These are phyloP conservation scores for Neophaeococcomyces mojaviensis DNA, from an alignment of 2,329 filamentous ascomycete species.

Conservation along the genomic window DNA sequence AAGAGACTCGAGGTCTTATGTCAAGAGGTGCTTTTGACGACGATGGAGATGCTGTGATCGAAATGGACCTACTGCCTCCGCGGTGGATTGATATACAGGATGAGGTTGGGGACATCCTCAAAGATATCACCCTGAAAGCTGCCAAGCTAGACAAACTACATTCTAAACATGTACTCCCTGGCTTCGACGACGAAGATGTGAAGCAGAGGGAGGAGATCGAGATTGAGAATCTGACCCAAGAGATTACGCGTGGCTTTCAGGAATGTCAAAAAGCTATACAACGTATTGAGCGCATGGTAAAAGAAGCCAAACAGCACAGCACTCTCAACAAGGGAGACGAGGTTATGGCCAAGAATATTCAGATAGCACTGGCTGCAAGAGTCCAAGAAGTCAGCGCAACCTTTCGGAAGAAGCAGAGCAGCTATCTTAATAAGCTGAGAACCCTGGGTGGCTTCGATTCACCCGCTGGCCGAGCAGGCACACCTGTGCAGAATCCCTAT, in stretches of 20 bases:
- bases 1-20: conserved; percentile 76
- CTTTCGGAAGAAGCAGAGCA: conserved; percentile 96
- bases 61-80: conserved; percentile 94
- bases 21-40: conserved; percentile 69
- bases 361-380: conserved; percentile 77
- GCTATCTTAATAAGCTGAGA: conserved; percentile 83
- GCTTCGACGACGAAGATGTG: conserved; percentile 90
- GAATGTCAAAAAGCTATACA: conserved; percentile 84
- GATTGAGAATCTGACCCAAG: conserved; percentile 84
- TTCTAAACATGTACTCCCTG: conserved; percentile 92
- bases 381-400: conserved; percentile 86
- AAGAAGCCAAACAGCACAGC: conserved; percentile 63
- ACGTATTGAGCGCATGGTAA: conserved; percentile 77
- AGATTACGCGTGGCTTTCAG: conserved; percentile 83
- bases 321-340: conserved; percentile 76
- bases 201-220: conserved; percentile 80
- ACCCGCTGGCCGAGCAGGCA: conserved; percentile 37
- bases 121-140: conserved; percentile 73
- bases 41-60: conserved; percentile 89
- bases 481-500: conserved; percentile 57
- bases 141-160: conserved; percentile 84
- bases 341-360: conserved; percentile 92
- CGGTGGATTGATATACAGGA: conserved; percentile 94
- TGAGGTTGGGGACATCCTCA: conserved; percentile 77
- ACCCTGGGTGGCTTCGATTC: conserved; percentile 58